Percentiles rank a stretch among this genome's conserved stretches.
phyloP scores from a whole-genome alignment of 148 eudicot genomes.

The Mesembryanthemum crystallinum region DNA sequence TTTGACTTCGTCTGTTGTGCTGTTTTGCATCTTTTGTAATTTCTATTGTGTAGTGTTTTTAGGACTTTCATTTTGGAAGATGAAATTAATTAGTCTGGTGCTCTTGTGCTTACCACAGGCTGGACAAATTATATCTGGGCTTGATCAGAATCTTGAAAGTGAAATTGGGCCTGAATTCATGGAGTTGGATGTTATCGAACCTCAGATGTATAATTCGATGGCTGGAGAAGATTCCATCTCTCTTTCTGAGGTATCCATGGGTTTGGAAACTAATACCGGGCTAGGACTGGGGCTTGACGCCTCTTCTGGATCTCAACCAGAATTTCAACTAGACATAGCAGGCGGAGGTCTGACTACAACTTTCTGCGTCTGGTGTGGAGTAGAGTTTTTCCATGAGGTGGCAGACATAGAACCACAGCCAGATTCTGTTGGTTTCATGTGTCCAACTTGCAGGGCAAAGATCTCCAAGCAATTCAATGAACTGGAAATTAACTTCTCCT shows the following conservation, averaged over 20 bases:
- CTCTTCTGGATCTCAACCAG: conserved; percentile 32
- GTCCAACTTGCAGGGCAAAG: conserved; percentile 60
- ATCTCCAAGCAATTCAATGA: conserved; percentile 60
- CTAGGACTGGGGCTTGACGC: conserved; percentile 34
- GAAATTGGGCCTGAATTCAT: conserved; percentile 40
- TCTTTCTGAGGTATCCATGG: conserved; percentile 42
- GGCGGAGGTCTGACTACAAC: conserved; percentile 30
- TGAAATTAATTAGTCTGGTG: neutral
- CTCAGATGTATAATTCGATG: conserved; percentile 37
- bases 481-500: conserved; percentile 37
- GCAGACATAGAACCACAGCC: conserved; percentile 49
- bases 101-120: conserved; percentile 31
- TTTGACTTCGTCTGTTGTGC: neutral
- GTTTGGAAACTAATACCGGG: conserved; percentile 32
- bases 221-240: conserved; percentile 39
- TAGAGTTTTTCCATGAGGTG: conserved; percentile 49
- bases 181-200: conserved; percentile 52
- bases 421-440: conserved; percentile 74
- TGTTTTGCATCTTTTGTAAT: neutral
- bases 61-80: neutral
- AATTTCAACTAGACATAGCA: conserved; percentile 24
- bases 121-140: conserved; percentile 30
- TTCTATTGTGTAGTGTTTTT: neutral
- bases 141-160: conserved; percentile 43
- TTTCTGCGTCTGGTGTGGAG: conserved; percentile 68